Evolutionary conservation across 768 basidiomycete species (phyloP), one percentile per base, ranked within the genome.

Genomic region (Neoboletus brunneissimus): DNA sequence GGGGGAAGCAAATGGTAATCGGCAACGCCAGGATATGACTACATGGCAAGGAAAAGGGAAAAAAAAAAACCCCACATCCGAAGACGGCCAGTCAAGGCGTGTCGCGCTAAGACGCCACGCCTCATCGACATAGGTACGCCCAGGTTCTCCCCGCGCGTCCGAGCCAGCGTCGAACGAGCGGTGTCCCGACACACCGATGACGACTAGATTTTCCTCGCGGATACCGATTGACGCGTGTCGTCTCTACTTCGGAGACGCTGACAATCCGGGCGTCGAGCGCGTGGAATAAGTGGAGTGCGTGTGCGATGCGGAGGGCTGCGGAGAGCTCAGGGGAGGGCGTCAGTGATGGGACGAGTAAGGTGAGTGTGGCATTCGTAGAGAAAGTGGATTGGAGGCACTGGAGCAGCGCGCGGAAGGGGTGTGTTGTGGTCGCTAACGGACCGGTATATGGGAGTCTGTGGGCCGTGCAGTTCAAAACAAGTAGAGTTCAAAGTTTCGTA

Each of bases 251-350:
- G 41, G 48, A 12, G 47, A 63, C 79, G 79, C 34, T 67, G 59
- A 48, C 85, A 43, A 95, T 83, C 47, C 83, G 79, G 0, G 82
- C 68, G 58, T 93, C 91, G 22, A 94, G 68, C 55, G 81, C 78
- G 65, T 91, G 87, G 70, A 87, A 91, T 0, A 82, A 64, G 32
- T 82, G 72, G 18, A 94, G 73, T 57, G 84, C 81, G 65, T 91
- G 83, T 3, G 87, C 84, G 23, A 94, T 72, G 13, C 92, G 78
- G 12, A 79, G 67, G 3, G 89, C 91, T 3, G 84, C 69, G 0
- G 81, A 82, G 10, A 81, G 64, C 31, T 79, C 77, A n/a, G 67
- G 64, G 9, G 61, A 66, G 1, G 66, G 64, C 6, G 56, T 23
- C 15, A 58, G 63, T 11, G 77, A 68, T 10, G 81, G 77, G 22